These are phyloP conservation scores for Chaetomium cochliodes DNA, from an alignment of 495 filamentous ascomycete genomes.

Conservation along the genomic window DNA sequence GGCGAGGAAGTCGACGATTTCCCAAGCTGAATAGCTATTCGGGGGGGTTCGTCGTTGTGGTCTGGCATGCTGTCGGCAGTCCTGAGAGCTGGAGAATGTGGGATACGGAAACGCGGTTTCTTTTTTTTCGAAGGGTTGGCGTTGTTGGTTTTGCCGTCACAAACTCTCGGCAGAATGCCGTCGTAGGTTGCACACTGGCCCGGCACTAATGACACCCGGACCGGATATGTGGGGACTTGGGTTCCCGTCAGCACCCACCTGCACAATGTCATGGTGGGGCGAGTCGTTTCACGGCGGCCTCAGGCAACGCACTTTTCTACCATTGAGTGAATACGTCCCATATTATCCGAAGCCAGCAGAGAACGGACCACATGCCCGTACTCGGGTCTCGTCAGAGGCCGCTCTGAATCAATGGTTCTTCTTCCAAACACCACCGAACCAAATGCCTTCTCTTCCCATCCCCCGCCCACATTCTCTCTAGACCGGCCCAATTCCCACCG, in stretches of 20 bases:
- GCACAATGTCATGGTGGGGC: slow-evolving; percentile 4
- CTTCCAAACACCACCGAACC: slow-evolving; percentile 7
- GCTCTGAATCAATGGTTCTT: neutral
- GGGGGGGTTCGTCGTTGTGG: slow-evolving; percentile 26
- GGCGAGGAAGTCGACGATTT: slow-evolving; percentile 21
- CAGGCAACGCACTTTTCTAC: slow-evolving; percentile 4
- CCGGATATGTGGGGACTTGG: neutral
- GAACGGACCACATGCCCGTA: neutral
- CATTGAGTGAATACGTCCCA: too few species aligned
- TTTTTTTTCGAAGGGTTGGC: neutral
- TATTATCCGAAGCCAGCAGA: slow-evolving; percentile 5
- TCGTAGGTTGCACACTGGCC: neutral
- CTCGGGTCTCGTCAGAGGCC: slow-evolving; percentile 17
- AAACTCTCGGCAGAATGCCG: neutral
- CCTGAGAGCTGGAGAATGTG: too few species aligned
- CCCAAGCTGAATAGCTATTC: slow-evolving; percentile 43
- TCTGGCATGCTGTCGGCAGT: slow-evolving; percentile 23
- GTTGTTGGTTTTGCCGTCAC: neutral
- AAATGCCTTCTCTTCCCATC: neutral
- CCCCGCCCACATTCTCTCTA: neutral
- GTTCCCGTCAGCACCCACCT: neutral
- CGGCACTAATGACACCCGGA: neutral
- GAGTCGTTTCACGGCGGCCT: slow-evolving; percentile 1
- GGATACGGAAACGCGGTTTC: too few species aligned
- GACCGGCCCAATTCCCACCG: neutral